Base-by-base conservation (phyloP, 768 basidiomycete species). In the Boletus insuetus region DNA sequence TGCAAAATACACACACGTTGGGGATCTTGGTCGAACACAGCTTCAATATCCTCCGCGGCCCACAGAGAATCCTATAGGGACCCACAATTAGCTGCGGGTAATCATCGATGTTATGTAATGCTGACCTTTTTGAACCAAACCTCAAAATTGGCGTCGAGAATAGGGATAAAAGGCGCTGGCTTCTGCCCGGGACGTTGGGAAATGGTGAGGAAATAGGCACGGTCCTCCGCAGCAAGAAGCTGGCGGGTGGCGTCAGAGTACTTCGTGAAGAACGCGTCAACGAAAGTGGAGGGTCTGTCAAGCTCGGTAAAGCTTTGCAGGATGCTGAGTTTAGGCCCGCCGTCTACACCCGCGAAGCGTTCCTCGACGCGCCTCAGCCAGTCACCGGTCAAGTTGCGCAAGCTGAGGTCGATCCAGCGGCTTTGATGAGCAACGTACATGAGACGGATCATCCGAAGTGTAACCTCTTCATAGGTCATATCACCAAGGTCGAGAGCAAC, bases 101-200 rank as follows among this genome's bases (percentile, higher is more conserved):
- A 49, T 46, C 5, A 22, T 48, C 43, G 20, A 46, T 19, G 53
- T 45, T 10, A 6, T 19, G 14, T 6, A 31, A 35, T 41, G 58
- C 79, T 39, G 57, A 90, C 92, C 88, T 99, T 99, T 82, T 99
- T 98, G 79, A 99, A 98, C 97, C 97, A 99, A 49, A 98, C 94
- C 69, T 95, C 93, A 67, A 98, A 98, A 61, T 74, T 85, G 20
- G 87, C 85, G 69, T 98, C 95, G 49, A 98, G 82, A 31, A 99
- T 86, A 5, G 96, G 95, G 63, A 99, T 97, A 79, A 98, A 99
- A 0, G 97, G 97, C 8, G 88, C 96, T 2, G 97, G 97, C 74
- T 98, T 99, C 79, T 99, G 97, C 4, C 94, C 94, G 13, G 93
- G 91, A 46, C 97, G 83, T 73, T 99, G 96, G 22, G 92, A 80